Evolutionary conservation across 1,139 yeast species (phyloP).

Genomic region (Yueomyces sp.): DNA sequence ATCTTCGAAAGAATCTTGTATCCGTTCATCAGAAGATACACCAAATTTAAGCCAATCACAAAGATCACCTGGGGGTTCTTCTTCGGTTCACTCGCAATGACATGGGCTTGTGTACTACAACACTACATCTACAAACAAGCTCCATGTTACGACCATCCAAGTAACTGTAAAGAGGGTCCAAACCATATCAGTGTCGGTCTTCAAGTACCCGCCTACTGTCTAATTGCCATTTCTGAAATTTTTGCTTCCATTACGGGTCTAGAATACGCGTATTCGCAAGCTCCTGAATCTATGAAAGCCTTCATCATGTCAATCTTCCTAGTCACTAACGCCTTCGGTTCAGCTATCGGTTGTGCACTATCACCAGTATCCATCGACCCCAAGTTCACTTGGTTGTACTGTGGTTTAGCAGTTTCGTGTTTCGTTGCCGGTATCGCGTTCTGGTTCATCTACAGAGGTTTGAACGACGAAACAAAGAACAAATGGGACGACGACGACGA

Average conservation of each 20-base stretch:
- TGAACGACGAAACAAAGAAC: slow-evolving; percentile 44
- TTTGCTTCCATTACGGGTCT: slow-evolving; percentile 57
- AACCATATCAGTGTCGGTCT: slow-evolving; percentile 28
- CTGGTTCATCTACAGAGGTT: slow-evolving; percentile 48
- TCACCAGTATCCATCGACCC: slow-evolving; percentile 57
- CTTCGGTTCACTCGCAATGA: slow-evolving; percentile 58
- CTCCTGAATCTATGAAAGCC: slow-evolving; percentile 58
- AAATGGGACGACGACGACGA: slow-evolving; percentile 32
- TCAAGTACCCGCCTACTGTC: slow-evolving; percentile 36
- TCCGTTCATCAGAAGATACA: slow-evolving; percentile 44
- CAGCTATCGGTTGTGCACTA: slow-evolving; percentile 62
- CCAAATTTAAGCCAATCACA: slow-evolving; percentile 56
- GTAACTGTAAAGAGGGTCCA: slow-evolving; percentile 28
- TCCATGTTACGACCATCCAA: slow-evolving; percentile 62
- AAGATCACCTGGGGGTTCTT: slow-evolving; percentile 68
- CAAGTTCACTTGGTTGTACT: slow-evolving; percentile 53
- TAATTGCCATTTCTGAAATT: slow-evolving; percentile 57
- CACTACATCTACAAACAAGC: slow-evolving; percentile 58
- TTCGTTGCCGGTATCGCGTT: slow-evolving; percentile 47
- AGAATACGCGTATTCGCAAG: slow-evolving; percentile 58
- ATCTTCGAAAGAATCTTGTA: slow-evolving; percentile 44
- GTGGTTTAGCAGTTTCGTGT: slow-evolving; percentile 49
- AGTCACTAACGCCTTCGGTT: slow-evolving; percentile 50
- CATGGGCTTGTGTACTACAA: slow-evolving; percentile 74
- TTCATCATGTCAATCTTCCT: slow-evolving; percentile 56